A percentile compares a stretch with the other conserved stretches of the same genome.
Conservation (phyloP, 2,329 filamentous ascomycete genomes). For the Diaporthe ilicicola region DNA sequence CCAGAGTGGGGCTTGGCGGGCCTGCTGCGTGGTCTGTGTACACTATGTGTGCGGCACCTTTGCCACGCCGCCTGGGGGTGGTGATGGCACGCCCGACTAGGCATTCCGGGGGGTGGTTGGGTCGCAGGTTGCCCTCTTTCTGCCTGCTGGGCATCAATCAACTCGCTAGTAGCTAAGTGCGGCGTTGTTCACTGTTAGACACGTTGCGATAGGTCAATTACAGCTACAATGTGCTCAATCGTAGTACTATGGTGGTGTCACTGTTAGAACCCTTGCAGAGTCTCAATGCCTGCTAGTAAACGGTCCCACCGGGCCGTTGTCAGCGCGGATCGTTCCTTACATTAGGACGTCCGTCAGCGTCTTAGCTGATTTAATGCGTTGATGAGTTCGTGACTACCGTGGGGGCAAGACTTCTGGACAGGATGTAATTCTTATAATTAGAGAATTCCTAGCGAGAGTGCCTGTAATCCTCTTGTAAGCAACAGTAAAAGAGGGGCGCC, state of each 20-base stretch:
- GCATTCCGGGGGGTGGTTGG: neutral
- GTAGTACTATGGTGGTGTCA: neutral
- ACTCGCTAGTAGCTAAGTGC: too few relatives aligned
- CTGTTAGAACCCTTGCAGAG: neutral
- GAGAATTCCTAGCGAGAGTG: neutral
- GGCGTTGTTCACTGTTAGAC: neutral
- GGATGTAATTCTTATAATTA: neutral
- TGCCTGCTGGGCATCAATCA: neutral
- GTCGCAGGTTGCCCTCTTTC: neutral
- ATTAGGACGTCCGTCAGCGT: neutral
- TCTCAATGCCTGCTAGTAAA: neutral
- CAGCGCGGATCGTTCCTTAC: neutral
- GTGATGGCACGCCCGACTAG: constrained; percentile 1
- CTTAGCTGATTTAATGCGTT: neutral
- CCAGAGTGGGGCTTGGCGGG: constrained; percentile 18
- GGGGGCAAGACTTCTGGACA: too few relatives aligned
- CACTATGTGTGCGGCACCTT: neutral
- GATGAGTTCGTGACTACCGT: too few relatives aligned
- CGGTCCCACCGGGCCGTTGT: neutral
- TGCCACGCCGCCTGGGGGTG: too few relatives aligned
- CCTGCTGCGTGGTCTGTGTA: constrained; percentile 15
- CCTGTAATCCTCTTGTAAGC: too few relatives aligned
- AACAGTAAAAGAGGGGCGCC: neutral
- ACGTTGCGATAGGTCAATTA: neutral
- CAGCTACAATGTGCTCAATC: constrained; percentile 5